Evolutionary conservation across 2,329 filamentous ascomycete species (phyloP), one percentile per base, ranked within the genome.

Genomic region (Microascus cirrosus): DNA sequence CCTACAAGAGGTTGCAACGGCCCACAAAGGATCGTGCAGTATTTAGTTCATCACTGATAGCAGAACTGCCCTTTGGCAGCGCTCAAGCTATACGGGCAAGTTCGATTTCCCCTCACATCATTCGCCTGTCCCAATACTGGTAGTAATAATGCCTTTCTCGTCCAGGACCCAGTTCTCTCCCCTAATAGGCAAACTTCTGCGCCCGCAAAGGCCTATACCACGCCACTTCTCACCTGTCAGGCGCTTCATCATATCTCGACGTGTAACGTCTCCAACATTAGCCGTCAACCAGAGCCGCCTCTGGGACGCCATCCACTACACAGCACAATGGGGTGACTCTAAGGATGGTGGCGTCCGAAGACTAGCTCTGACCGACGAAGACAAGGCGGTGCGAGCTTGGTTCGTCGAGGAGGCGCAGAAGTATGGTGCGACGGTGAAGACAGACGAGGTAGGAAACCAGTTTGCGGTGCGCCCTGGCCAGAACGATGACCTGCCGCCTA

Each of bases 391-490:
- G 4, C 36, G 36, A 12, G 36, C 11, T 3, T 39, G 36, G 36
- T 39, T 39, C 36, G 36, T 39, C 36, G 36, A 39, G 12, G 36
- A 39, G 36, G 36, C 36, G 36, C 36, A 39, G 18, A 39, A 39
- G 36, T 39, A 39, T 12, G 36, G 36, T 5, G 36, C 36, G 18
- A 39, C 36, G 18, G 36, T 39, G 6, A 39, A 39, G 36, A 18
- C 18, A 12, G 36, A 39, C 11, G 36, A 39, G 36, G 15, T 39
- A 18, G 36, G 36, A 13, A 39, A 39, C 11, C 11, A 60, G 11
- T 92, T 92, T 66, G 86, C 87, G 1, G 76, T 89, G 3, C 78
- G 85, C 4, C 80, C 83, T 3, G 87, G 88, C 1, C 71, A 78
- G 58, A 70, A 71, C 54, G 73, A 77, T 22, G 76, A 79, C 35